These are phyloP conservation scores for Erythrobasidium yunnanense DNA, from an alignment of 768 basidiomycete species.

Conservation along the genomic window DNA sequence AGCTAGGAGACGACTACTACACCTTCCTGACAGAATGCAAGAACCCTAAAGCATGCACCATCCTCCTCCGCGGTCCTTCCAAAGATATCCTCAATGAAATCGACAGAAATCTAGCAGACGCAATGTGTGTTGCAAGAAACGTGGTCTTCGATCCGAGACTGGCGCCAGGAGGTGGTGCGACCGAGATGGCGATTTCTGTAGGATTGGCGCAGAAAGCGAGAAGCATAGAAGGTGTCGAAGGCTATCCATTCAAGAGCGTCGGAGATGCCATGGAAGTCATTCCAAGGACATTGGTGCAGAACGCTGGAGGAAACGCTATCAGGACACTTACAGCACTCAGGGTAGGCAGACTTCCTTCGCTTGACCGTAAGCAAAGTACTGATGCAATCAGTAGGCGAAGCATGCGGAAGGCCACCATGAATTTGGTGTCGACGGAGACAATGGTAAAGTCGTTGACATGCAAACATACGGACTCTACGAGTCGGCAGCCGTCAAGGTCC, in stretches of 20 bases:
- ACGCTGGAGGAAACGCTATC: constrained; percentile 89
- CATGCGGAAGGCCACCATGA: constrained; percentile 81
- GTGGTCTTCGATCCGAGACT: constrained; percentile 89
- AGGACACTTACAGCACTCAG: constrained; percentile 83
- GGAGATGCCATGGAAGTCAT: constrained; percentile 97
- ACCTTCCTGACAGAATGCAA: constrained; percentile 88
- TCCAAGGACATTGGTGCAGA: constrained; percentile 86
- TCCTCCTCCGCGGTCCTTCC: constrained; percentile 90
- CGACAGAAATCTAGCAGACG: constrained; percentile 92
- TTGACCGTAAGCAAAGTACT: neutral
- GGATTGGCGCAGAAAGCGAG: constrained; percentile 63
- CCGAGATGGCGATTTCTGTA: constrained; percentile 94
- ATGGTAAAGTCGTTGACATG: constrained; percentile 93
- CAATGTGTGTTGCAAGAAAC: constrained; percentile 93
- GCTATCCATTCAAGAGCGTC: constrained; percentile 81
- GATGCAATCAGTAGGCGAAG: constrained; percentile 61
- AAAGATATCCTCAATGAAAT: constrained; percentile 98
- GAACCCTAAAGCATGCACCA: constrained; percentile 90
- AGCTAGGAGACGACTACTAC: constrained; percentile 99
- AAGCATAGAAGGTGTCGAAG: constrained; percentile 73
- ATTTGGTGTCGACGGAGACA: constrained; percentile 92
- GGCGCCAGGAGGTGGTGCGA: constrained; percentile 92
- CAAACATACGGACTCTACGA: constrained; percentile 86
- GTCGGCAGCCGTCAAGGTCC: constrained; percentile 94
- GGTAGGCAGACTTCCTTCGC: constrained; percentile 47